Percentiles rank a stretch among this genome's conserved stretches.
phyloP scores from a whole-genome alignment of 257 asterid species.

The Solanum raphanifolium region DNA sequence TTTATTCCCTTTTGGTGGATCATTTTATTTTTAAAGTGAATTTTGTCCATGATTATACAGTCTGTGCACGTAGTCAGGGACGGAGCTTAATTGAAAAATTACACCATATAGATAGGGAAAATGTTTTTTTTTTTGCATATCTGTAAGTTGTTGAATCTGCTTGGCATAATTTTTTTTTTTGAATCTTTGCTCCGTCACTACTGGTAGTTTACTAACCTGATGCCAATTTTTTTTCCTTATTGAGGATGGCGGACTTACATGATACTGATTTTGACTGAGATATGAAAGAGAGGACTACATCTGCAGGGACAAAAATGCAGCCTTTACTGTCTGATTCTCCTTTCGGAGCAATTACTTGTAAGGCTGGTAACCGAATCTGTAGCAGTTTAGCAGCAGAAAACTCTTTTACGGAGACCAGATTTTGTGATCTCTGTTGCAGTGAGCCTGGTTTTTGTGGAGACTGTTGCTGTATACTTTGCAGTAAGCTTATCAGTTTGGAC shows the following conservation, averaged over 20 bases:
- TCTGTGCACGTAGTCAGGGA: neutral
- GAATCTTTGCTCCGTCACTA: too few relatives aligned
- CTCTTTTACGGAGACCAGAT: too few relatives aligned
- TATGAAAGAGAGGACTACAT: neutral
- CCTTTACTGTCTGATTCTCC: slow-evolving; percentile 2
- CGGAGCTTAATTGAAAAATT: too few relatives aligned
- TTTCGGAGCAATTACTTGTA: slow-evolving; percentile 21
- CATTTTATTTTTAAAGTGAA: neutral
- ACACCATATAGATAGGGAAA: too few relatives aligned
- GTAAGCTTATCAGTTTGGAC: too few relatives aligned
- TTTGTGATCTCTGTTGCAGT: too few relatives aligned
- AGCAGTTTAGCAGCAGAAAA: slow-evolving; percentile 32
- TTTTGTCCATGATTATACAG: neutral
- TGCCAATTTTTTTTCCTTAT: neutral
- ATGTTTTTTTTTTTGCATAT: too few relatives aligned
- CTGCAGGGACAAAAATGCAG: neutral
- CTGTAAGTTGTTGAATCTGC: too few relatives aligned
- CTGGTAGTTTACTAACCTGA: neutral
- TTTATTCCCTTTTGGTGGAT: neutral
- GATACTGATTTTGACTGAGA: neutral
- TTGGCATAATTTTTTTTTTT: too few relatives aligned
- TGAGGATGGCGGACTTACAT: too few relatives aligned
- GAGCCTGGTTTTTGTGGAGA: too few relatives aligned
- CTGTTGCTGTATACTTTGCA: too few relatives aligned
- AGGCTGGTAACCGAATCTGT: slow-evolving; percentile 49